phyloP scores from a whole-genome alignment of 129 eudicot species.

The Flaveria trinervia region DNA sequence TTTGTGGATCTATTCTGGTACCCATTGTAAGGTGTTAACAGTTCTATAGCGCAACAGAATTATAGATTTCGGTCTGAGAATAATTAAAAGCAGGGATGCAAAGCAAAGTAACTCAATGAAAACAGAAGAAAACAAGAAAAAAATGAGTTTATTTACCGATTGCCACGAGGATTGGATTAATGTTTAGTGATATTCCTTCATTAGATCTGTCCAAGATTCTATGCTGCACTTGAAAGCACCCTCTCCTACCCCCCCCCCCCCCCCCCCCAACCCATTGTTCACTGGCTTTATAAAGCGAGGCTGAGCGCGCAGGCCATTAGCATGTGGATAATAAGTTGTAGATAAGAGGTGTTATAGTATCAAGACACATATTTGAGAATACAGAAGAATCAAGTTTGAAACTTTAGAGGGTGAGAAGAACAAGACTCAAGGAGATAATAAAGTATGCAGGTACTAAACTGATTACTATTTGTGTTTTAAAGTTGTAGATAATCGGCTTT shows the following conservation, averaged over 20 bases:
- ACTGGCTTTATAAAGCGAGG: conserved; percentile 57
- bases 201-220: conserved; percentile 63
- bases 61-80: conserved; percentile 41
- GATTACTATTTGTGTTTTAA: conserved; percentile 11
- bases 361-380: conserved; percentile 27
- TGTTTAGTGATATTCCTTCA: conserved; percentile 30
- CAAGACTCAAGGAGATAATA: conserved; percentile 37
- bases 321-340: conserved; percentile 41
- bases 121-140: conserved; percentile 43
- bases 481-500: neutral
- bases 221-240: conserved; percentile 56
- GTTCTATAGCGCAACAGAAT: conserved; percentile 55
- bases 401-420: conserved; percentile 26
- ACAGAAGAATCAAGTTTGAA: conserved; percentile 32
- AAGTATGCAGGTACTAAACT: conserved; percentile 52
- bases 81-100: conserved; percentile 40
- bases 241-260: neutral
- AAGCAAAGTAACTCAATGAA: conserved; percentile 34
- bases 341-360: conserved; percentile 44
- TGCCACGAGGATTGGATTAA: conserved; percentile 40
- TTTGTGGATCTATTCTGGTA: conserved; percentile 80
- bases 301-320: conserved; percentile 26
- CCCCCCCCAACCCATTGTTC: conserved; percentile 20
- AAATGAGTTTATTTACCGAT: conserved; percentile 47
- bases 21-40: conserved; percentile 70